Evolutionary conservation across 108 stramenopile genomes (phyloP), one percentile per base, ranked within the genome.

Genomic region (Phaeodactylum tricornutum): DNA sequence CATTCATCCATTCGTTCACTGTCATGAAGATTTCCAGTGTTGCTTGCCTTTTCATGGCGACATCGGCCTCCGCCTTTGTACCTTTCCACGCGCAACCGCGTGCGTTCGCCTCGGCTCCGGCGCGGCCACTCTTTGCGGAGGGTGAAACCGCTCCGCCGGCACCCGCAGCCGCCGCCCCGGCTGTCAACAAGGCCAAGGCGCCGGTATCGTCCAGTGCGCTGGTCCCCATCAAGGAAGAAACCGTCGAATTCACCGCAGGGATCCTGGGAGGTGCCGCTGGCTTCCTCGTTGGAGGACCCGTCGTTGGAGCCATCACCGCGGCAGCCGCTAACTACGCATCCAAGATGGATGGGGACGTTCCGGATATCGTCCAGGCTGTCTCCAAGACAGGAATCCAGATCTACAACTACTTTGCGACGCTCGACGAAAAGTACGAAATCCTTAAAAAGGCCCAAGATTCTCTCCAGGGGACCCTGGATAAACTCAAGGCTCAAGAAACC

Each of bases 231-330:
- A 87, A 84, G 65, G 82, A 87, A 54, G 89, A 92, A 49, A 92
- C 81, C 7, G 73, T 92, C 23, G 84, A 92, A 59, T 92, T 92
- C 71, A 87, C 89, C 30, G 89, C 89, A 36, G 89, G 89, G 33
- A 30, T 91, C 24, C 22, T 91, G 26, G 81, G 84, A 35, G 89
- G 84, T 34, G 66, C 69, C 24, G 80, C 66, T 32, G 89, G 89
- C 42, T 70, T 83, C 17, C 39, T 58, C 30, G 43, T 88, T 4
- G 87, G 87, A 21, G 74, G 74, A 59, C 87, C 87, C 1, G 50
- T 87, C 12, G 39, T 81, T 16, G 77, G 49, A 20, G 67, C 72
- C 12, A 41, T 81, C 20, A 51, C 63, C 26, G 81, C 87, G 22
- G 79, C 79, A 21, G 62, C 76, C 3, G 69, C 77, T 45, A 92